Base-by-base conservation (phyloP, 1,284 basidiomycete species). In the Phellopilus nigrolimitatus region DNA sequence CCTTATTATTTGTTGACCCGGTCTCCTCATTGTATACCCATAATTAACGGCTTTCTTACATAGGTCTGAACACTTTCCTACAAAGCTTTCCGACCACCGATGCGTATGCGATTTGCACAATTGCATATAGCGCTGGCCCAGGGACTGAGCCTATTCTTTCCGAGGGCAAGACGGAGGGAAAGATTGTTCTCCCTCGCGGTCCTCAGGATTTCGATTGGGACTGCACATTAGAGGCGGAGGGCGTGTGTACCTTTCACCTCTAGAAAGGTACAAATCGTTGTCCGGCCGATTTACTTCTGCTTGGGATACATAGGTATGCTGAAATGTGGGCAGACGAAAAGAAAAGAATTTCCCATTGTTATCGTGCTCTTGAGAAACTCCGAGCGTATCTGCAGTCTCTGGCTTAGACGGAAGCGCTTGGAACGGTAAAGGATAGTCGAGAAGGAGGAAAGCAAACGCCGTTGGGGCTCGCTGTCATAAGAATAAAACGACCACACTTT, bases 321-420 rank as follows among this genome's bases (percentile, higher is more conserved):
- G 94, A n/a, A n/a, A n/a, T n/a, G n/a, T n/a, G n/a, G n/a, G n/a
- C n/a, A n/a, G n/a, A n/a, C n/a, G n/a, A n/a, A n/a, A n/a, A n/a
- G n/a, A n/a, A n/a, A n/a, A 98, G 71, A 97, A 79, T 97, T 37
- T 95, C 91, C 1, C 95, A 98, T 72, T 72, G 95, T 53, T 93
- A 88, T 64, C 84, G 84, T 54, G 95, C 95, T 0, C 70, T 99
- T 17, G 84, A 84, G 53, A 89, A 91, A 65, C 76, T 99, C 15
- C 78, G 83, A 54, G 72, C 71, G 9, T 88, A 86, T 47, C 22
- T 12, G n/a, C n/a, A n/a, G n/a, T n/a, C n/a, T n/a, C n/a, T n/a
- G n/a, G n/a, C n/a, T n/a, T n/a, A n/a, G n/a, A 22, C 19, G 37
- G 6, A 6, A 39, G 15, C 8, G 17, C 17, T 7, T n/a, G 8